Conservation (phyloP, 2,329 filamentous ascomycete species). For the Fusarium udum region DNA sequence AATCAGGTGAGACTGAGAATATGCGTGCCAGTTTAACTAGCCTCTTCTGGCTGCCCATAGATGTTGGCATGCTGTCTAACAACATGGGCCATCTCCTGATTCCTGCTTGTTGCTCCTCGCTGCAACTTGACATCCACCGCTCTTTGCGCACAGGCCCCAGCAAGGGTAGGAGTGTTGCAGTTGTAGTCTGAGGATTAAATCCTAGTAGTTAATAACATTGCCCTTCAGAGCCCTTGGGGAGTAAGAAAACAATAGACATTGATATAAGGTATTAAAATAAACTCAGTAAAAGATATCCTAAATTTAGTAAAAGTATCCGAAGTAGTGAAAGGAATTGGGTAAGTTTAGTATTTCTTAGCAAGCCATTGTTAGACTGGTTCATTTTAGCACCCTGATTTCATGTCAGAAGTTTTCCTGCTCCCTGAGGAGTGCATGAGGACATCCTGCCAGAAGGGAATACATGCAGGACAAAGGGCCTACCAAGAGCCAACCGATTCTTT, state of each 20-base stretch:
- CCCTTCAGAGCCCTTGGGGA: neutral
- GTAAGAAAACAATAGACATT: too few relatives aligned
- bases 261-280: too few relatives aligned
- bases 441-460: neutral
- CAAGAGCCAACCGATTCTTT: neutral
- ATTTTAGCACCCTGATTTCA: neutral
- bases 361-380: neutral
- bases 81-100: conserved; percentile 1
- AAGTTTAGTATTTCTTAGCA: neutral
- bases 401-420: neutral
- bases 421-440: neutral
- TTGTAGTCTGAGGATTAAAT: neutral
- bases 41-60: conserved; percentile 1
- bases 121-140: conserved; percentile 28
- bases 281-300: too few relatives aligned
- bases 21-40: conserved; percentile 32
- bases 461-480: neutral
- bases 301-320: too few relatives aligned
- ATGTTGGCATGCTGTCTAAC: conserved; percentile 11
- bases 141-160: conserved; percentile 35
- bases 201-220: neutral
- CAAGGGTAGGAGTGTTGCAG: neutral
- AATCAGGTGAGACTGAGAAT: conserved; percentile 40
- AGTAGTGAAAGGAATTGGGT: neutral
- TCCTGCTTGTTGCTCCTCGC: neutral